Evolutionary conservation across 192 early-diverging fungal species (phyloP), one percentile per base, ranked within the genome.

Genomic region (Tieghemiomyces parasiticus): DNA sequence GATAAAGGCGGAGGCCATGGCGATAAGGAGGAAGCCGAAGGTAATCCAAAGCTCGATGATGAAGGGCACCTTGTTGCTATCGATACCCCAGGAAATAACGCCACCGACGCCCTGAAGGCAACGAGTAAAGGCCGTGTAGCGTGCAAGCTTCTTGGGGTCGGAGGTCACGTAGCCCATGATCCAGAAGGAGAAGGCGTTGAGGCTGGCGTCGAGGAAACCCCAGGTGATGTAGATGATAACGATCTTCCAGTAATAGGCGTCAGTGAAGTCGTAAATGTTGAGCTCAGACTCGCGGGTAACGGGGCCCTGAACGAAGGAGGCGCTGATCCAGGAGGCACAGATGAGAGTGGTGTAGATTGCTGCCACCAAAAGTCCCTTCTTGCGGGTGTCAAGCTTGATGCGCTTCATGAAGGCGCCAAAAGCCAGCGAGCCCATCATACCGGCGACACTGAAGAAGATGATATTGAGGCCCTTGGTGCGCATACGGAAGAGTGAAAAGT

Each of bases 401-500:
- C 35, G 16, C n/a, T 38, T n/a, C 20, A 58, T 24, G 55, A 31
- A 58, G n/a, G 13, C n/a, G 35, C 55, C 55, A 3, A 35, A 35
- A n/a, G 55, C 55, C 33, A 58, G 55, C 31, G 55, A 58, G 26
- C 55, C 55, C 6, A 58, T 31, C 31, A 38, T 58, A 26, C 55
- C 55, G 55, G 26, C 34, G 19, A 58, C 35, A 35, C 55, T 58
- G 33, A 38, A 58, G 33, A 58, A 58, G 32, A 58, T 58, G 34
- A 58, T 16, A 26, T 58, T 58, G 10, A 58, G 32, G 28, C 55
- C 55, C 0, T 26, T 16, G 33, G 34, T 38, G n/a, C 35, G 34
- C 19, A 34, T 38, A 35, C 32, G 30, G 55, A 58, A 58, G 14
- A 58, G 55, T 12, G 55, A 34, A 16, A 58, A 26, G 16, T 58